Evolutionary conservation across 2,329 filamentous ascomycete genomes (phyloP), one percentile per base, ranked within the genome.

Genomic region (Cucurbitaria berberidis): DNA sequence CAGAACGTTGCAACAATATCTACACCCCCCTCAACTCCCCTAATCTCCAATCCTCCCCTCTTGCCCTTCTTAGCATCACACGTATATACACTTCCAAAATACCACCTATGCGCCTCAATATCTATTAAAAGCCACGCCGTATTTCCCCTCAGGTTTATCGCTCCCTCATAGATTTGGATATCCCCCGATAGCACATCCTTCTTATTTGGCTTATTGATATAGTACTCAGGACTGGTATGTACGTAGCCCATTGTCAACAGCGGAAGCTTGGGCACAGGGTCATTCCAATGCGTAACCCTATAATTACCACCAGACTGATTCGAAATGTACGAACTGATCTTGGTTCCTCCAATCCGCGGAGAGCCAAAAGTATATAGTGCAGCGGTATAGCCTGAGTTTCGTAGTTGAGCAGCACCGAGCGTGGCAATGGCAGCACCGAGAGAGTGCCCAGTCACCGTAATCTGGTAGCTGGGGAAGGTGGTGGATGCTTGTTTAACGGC

Each of bases 211-310:
- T 55, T 64, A 10, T 60, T 59, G 47, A 77, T 74, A 42, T 76
- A 90, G 74, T 86, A 90, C 77, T 91, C 89, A 2, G 88, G 87
- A 24, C 80, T 84, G 11, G 86, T 82, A 72, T 92, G 89, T 36
- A 82, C 79, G 76, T 86, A 92, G 32, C 82, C 82, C 56, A 87
- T 74, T 32, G 81, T 53, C 13, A 86, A 74, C 10, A 86, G 82
- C 1, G 89, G 88, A 16, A 91, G 77, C 29, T 85, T 81, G 0
- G 89, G 86, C 2, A 91, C 84, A 1, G 86, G 85, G 70, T 92
- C 89, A 64, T 85, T 80, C 45, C 73, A 75, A 73, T 91, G 88
- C 1, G 89, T 91, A 47, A 90, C 76, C 56, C 89, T 85, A 75
- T 82, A 87, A 66, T 87, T 82, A 42, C 72, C 74, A 47, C 78